Evolutionary conservation across 2,329 filamentous ascomycete species (phyloP).

Genomic region (Dichotomopilus funicola): DNA sequence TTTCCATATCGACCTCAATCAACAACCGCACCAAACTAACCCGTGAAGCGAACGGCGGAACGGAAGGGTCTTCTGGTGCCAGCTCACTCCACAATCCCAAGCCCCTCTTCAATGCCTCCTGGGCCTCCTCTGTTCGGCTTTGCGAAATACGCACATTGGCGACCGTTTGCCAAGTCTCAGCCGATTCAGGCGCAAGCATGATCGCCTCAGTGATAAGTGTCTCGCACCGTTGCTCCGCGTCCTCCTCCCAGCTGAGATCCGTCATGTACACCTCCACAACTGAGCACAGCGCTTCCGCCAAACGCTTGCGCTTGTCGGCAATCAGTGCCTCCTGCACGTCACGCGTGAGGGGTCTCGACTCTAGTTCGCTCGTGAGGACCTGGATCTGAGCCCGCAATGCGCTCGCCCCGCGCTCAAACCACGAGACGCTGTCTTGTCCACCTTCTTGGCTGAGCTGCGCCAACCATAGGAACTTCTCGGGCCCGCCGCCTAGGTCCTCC

Average conservation of each 20-base stretch:
- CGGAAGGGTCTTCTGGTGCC: constrained; percentile 59
- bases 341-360: constrained; percentile 29
- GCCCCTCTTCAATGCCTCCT: constrained; percentile 69
- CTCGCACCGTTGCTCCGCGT: constrained; percentile 86
- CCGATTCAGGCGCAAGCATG: constrained; percentile 69
- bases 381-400: constrained; percentile 68
- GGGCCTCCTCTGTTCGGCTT: constrained; percentile 68
- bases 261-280: constrained; percentile 99
- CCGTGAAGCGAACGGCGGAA: constrained; percentile 80
- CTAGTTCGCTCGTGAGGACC: constrained; percentile 44
- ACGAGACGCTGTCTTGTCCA: constrained; percentile 56
- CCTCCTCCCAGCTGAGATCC: constrained; percentile 85
- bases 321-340: constrained; percentile 21
- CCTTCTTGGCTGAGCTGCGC: constrained; percentile 78
- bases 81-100: constrained; percentile 78
- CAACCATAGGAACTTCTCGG: constrained; percentile 92
- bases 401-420: constrained; percentile 65
- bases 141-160: constrained; percentile 94
- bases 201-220: constrained; percentile 84
- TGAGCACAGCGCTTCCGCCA: constrained; percentile 87
- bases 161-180: constrained; percentile 91
- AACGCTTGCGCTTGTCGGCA: constrained; percentile 66
- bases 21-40: constrained; percentile 79
- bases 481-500: constrained; percentile 69
- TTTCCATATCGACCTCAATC: constrained; percentile 83